Percentiles rank a stretch among this genome's conserved stretches.
Conservation (phyloP, 116 monocot genomes). For the Zostera marina region DNA sequence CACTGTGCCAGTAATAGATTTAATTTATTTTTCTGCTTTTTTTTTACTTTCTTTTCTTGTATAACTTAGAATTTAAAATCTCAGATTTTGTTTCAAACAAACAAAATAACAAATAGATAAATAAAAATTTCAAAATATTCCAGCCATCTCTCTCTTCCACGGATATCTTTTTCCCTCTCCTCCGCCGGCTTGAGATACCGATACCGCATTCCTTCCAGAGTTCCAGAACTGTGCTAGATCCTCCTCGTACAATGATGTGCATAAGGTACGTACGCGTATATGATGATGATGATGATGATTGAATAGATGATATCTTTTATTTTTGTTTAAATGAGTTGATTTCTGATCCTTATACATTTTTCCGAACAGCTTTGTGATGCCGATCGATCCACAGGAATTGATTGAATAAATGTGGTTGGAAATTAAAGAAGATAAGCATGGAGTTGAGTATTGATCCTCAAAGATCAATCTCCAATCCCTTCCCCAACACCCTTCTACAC, state of each 20-base stretch:
- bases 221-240: background rate
- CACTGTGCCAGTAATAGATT: too few relatives aligned
- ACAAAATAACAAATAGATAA: too few relatives aligned
- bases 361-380: background rate
- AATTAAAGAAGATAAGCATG: too few relatives aligned
- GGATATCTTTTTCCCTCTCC: background rate
- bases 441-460: background rate
- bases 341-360: background rate
- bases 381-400: background rate
- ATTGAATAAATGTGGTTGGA: background rate
- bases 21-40: too few relatives aligned
- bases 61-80: too few relatives aligned
- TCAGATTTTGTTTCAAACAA: too few relatives aligned
- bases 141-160: too few relatives aligned
- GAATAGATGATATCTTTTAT: too few relatives aligned
- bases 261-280: background rate
- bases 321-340: background rate
- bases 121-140: too few relatives aligned
- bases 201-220: background rate
- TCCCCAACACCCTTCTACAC: conserved; percentile 17
- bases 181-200: background rate
- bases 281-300: too few relatives aligned
- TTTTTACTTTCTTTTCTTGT: too few relatives aligned
- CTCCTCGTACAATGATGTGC: too few relatives aligned
- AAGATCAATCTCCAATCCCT: conserved; percentile 23